Evolutionary conservation across 768 basidiomycete species (phyloP).

Genomic region (Mrakia frigida): DNA sequence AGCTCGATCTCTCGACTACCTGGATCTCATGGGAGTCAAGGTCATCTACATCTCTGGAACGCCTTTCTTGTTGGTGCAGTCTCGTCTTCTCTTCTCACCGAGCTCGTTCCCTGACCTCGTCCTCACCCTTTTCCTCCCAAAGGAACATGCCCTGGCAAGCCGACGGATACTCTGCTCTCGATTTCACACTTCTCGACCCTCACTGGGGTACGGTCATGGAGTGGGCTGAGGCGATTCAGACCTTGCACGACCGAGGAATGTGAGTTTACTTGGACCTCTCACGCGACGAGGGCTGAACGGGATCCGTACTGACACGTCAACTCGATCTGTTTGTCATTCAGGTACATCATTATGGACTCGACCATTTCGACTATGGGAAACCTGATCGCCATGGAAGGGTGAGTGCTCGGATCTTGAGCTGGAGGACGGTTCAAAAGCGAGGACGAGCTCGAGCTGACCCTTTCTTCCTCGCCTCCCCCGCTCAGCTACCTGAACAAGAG

Average conservation of each 20-base stretch:
- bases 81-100: background rate
- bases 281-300: no score
- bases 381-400: slow-evolving; percentile 67
- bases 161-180: slow-evolving; percentile 70
- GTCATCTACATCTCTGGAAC: slow-evolving; percentile 89
- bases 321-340: background rate
- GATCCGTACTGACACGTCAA: no score
- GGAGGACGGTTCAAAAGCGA: background rate
- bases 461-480: background rate
- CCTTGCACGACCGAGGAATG: slow-evolving; percentile 76
- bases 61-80: slow-evolving; percentile 50
- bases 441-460: background rate
- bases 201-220: slow-evolving; percentile 82
- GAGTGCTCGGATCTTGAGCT: slow-evolving; percentile 36
- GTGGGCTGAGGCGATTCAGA: slow-evolving; percentile 69
- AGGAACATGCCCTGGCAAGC: slow-evolving; percentile 33
- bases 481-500: slow-evolving; percentile 67
- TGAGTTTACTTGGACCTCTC: background rate
- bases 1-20: slow-evolving; percentile 64
- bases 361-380: slow-evolving; percentile 90
- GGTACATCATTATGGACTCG: slow-evolving; percentile 81
- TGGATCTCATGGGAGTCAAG: slow-evolving; percentile 79
- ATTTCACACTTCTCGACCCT: slow-evolving; percentile 83
- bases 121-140: no score
- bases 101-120: background rate